Evolutionary conservation across 1,284 basidiomycete species (phyloP).

Genomic region (Moesziomyces sp.): DNA sequence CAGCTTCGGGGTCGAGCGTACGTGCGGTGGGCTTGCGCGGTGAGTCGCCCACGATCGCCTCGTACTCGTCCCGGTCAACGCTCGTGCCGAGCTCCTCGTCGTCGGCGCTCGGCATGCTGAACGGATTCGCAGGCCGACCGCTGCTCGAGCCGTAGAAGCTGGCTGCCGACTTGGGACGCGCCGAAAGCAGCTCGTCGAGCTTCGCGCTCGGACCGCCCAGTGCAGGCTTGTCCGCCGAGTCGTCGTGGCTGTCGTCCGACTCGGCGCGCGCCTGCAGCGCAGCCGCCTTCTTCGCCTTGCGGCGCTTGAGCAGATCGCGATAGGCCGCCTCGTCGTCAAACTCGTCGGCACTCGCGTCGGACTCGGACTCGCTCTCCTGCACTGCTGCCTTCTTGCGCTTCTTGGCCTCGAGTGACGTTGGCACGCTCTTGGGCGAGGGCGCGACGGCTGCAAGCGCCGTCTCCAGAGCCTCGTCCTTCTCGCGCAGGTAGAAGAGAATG

Average conservation of each 20-base stretch:
- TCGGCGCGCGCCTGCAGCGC: conserved; percentile 1
- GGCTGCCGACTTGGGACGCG: conserved; percentile 35
- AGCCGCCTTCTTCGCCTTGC: conserved; percentile 10
- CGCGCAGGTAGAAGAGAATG: conserved; percentile 88
- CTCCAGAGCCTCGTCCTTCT: conserved; percentile 64
- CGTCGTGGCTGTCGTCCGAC: conserved; percentile 1
- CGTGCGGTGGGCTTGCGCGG: not conserved
- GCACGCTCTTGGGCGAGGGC: not conserved
- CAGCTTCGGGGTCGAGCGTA: conserved; percentile 7
- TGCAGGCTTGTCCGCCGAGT: not conserved
- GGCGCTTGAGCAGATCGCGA: conserved; percentile 19
- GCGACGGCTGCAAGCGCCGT: conserved; percentile 24
- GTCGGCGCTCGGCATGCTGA: conserved; percentile 14
- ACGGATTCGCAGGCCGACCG: conserved; percentile 14
- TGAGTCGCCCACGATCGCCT: conserved; percentile 28
- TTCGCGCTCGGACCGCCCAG: conserved; percentile 6
- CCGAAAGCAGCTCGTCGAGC: conserved; percentile 30
- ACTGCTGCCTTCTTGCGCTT: conserved; percentile 15
- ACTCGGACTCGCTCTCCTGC: conserved; percentile 5
- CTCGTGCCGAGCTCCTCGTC: conserved; percentile 40
- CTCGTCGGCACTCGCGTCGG: conserved; percentile 1
- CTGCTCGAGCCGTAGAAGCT: conserved; percentile 37
- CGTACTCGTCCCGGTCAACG: conserved; percentile 39
- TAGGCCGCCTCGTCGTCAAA: conserved; percentile 25
- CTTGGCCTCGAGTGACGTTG: not conserved